Conservation (phyloP, 768 basidiomycete species). For the Amanita muscaria region DNA sequence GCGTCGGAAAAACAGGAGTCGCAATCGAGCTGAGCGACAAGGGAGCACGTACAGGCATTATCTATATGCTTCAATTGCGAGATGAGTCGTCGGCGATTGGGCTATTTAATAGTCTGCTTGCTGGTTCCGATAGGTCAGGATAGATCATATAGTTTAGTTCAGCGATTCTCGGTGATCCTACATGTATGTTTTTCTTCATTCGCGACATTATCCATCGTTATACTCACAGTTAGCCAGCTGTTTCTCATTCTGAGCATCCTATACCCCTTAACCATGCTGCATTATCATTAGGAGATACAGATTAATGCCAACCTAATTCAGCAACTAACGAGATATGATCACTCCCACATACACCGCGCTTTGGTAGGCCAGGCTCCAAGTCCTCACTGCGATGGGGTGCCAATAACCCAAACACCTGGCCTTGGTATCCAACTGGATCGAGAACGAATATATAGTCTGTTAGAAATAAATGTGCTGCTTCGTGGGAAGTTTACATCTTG, state of each 20-base stretch:
- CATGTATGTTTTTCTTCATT: too few species aligned
- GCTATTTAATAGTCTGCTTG: slow-evolving; percentile 79
- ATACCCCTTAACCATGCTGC: background rate
- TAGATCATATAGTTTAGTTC: background rate
- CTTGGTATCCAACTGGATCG: slow-evolving; percentile 28
- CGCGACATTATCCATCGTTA: too few species aligned
- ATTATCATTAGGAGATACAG: background rate
- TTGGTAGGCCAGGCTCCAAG: slow-evolving; percentile 71
- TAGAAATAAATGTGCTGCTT: background rate
- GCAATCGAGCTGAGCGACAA: slow-evolving; percentile 92
- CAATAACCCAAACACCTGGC: slow-evolving; percentile 45
- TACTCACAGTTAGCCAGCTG: too few species aligned
- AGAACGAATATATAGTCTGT: slow-evolving; percentile 87
- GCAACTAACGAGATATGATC: slow-evolving; percentile 81
- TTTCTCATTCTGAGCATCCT: too few species aligned
- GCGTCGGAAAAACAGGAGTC: slow-evolving; percentile 97
- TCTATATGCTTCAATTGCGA: slow-evolving; percentile 95
- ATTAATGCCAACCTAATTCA: slow-evolving; percentile 39
- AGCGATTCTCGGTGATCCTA: too few species aligned
- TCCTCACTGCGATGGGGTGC: slow-evolving; percentile 49
- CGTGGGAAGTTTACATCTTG: background rate
- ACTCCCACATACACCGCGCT: slow-evolving; percentile 68
- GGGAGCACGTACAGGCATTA: slow-evolving; percentile 84
- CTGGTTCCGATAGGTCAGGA: slow-evolving; percentile 69
- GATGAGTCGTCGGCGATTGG: slow-evolving; percentile 82